Conservation (phyloP, 192 early-diverging fungal genomes). For the Powellomyces hirtus region DNA sequence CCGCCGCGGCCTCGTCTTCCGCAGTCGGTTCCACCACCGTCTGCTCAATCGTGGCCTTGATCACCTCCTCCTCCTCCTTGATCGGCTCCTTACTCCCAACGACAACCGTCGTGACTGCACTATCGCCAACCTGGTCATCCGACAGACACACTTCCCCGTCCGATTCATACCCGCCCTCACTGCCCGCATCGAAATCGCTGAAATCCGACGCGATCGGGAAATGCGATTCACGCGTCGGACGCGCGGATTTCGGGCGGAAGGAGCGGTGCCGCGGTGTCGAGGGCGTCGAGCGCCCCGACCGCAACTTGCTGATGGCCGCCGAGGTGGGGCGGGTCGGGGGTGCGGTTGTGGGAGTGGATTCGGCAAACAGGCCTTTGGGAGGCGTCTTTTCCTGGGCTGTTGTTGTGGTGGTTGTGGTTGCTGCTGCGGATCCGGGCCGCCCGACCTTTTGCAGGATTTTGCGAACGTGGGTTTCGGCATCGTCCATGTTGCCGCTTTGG, state of each 20-base stretch:
- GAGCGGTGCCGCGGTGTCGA: slow-evolving; percentile 19
- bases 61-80: slow-evolving; percentile 18
- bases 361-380: slow-evolving; percentile 8
- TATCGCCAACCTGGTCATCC: slow-evolving; percentile 5
- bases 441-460: slow-evolving; percentile 17
- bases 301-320: not conserved
- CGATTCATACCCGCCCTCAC: slow-evolving; percentile 30
- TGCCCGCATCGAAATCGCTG: slow-evolving; percentile 36
- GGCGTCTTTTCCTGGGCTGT: not conserved
- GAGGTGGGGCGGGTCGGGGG: not conserved
- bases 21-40: slow-evolving; percentile 1
- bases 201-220: slow-evolving; percentile 45
- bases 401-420: not conserved
- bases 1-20: not conserved
- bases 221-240: slow-evolving; percentile 42
- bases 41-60: slow-evolving; percentile 21
- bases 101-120: not conserved
- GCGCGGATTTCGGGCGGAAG: slow-evolving; percentile 46
- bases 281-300: slow-evolving; percentile 9
- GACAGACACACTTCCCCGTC: slow-evolving; percentile 22
- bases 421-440: not conserved
- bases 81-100: slow-evolving; percentile 14
- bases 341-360: not conserved
- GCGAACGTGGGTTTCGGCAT: slow-evolving; percentile 21
- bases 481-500: slow-evolving; percentile 24